Evolutionary conservation across 352 stramenopile genomes (phyloP).

Genomic region (Salisapilia sapeloensis): DNA sequence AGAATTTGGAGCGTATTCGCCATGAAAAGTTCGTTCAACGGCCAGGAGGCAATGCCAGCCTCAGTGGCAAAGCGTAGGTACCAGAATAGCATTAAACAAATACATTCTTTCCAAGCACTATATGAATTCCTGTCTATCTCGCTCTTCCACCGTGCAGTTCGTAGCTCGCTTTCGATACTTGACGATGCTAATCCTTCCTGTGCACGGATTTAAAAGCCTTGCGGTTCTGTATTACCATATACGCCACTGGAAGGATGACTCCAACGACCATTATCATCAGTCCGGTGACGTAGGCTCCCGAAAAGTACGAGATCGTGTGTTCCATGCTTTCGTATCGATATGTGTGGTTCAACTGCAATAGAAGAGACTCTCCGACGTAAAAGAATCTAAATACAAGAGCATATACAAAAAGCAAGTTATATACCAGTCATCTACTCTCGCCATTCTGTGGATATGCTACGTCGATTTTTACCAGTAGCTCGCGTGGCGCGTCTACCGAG

Average conservation of each 20-base stretch:
- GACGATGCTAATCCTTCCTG: slow-evolving; percentile 3
- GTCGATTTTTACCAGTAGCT: not conserved
- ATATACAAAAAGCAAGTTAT: too few species aligned
- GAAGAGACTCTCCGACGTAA: too few species aligned
- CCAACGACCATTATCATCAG: slow-evolving; percentile 47
- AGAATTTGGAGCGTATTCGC: slow-evolving; percentile 87
- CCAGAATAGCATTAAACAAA: too few species aligned
- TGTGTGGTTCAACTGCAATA: too few species aligned
- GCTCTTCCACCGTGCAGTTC: too few species aligned
- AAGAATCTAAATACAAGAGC: too few species aligned
- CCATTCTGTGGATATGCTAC: too few species aligned
- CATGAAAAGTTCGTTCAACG: slow-evolving; percentile 63
- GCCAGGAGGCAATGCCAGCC: slow-evolving; percentile 6
- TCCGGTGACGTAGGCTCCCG: slow-evolving; percentile 43
- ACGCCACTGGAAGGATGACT: slow-evolving; percentile 60
- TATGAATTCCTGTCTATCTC: not conserved
- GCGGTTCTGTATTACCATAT: slow-evolving; percentile 80
- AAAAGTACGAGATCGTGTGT: slow-evolving; percentile 59
- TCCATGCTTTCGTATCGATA: too few species aligned
- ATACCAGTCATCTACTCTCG: too few species aligned
- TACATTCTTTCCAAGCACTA: too few species aligned
- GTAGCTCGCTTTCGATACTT: too few species aligned
- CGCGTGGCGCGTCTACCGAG: not conserved
- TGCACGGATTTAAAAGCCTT: slow-evolving; percentile 76
- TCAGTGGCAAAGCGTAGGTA: slow-evolving; percentile 5